These are phyloP conservation scores for Amborella trichopoda DNA, from an alignment of 164 flowering plant genomes.

Conservation along the genomic window DNA sequence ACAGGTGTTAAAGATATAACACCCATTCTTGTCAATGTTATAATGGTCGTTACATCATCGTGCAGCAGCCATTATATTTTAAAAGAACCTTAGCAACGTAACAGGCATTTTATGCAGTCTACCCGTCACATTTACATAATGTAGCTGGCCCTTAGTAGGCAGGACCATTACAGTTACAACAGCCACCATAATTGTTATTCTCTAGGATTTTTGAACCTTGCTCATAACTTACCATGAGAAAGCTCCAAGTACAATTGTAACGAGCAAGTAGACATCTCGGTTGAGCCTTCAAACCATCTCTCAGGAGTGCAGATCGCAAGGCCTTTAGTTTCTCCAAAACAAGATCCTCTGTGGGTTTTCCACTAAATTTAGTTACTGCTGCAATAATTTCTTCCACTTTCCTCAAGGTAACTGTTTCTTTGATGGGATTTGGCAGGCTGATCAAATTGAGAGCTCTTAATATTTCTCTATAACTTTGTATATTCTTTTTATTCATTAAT, in stretches of 20 bases:
- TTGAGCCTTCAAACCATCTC: constrained; percentile 66
- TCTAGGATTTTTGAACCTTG: not conserved
- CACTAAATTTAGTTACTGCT: constrained; percentile 76
- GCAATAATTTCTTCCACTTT: constrained; percentile 69
- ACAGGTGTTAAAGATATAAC: too few species aligned
- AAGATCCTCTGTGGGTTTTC: constrained; percentile 62
- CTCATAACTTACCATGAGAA: constrained; percentile 42
- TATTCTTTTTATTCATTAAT: too few species aligned
- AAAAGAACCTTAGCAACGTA: too few species aligned
- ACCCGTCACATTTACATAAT: not conserved
- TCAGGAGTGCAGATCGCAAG: constrained; percentile 36
- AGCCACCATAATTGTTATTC: not conserved
- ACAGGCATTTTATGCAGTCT: constrained; percentile 1
- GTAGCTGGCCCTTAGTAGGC: too few species aligned
- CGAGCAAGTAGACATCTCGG: constrained; percentile 76
- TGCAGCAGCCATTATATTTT: too few species aligned
- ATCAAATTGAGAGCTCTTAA: too few species aligned
- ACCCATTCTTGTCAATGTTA: too few species aligned
- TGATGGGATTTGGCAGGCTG: constrained; percentile 67
- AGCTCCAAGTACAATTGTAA: constrained; percentile 76
- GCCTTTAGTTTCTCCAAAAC: constrained; percentile 46
- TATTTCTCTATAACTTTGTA: too few species aligned
- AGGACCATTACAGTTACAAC: not conserved
- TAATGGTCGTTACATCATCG: too few species aligned
- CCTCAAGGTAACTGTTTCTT: constrained; percentile 49